Evolutionary conservation across 192 early-diverging fungal species (phyloP).

Genomic region (Helicostylum pulchrum): DNA sequence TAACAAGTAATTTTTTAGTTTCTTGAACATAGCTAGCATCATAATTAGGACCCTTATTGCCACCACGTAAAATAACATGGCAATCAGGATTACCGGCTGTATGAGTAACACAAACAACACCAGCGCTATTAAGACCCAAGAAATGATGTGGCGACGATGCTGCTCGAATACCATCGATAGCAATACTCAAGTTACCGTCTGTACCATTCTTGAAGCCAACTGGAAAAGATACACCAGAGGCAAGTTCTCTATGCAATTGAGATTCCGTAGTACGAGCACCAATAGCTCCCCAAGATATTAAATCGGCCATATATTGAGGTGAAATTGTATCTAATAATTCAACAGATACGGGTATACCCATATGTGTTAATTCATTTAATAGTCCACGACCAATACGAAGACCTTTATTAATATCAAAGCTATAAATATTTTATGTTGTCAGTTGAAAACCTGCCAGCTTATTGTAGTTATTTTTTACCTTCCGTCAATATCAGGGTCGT

Average conservation of each 20-base stretch:
- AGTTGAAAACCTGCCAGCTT: too few relatives aligned
- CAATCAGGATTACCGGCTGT: conserved; percentile 84
- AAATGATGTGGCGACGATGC: conserved; percentile 83
- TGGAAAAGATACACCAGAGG: conserved; percentile 90
- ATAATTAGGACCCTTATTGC: conserved; percentile 88
- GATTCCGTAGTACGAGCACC: conserved; percentile 96
- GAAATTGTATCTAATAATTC: conserved; percentile 95
- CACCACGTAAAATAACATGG: conserved; percentile 90
- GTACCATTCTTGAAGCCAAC: conserved; percentile 99
- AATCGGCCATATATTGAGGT: conserved; percentile 91
- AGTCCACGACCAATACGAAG: conserved; percentile 79
- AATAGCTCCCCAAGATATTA: conserved; percentile 97
- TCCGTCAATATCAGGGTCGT: conserved; percentile 72
- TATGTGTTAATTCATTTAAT: conserved; percentile 73
- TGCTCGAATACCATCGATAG: conserved; percentile 72
- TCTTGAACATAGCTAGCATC: conserved; percentile 30
- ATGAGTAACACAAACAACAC: conserved; percentile 81
- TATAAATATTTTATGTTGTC: conserved; percentile 26
- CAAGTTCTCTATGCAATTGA: conserved; percentile 92
- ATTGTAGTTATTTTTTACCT: conserved; percentile 37
- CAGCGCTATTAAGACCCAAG: conserved; percentile 90
- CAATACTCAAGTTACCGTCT: conserved; percentile 80
- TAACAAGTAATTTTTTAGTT: conserved; percentile 53
- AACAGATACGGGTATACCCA: conserved; percentile 81
- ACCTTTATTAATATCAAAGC: conserved; percentile 96